Base-by-base conservation (phyloP, 768 basidiomycete genomes). In the Porphyrellus cyaneotinctus region DNA sequence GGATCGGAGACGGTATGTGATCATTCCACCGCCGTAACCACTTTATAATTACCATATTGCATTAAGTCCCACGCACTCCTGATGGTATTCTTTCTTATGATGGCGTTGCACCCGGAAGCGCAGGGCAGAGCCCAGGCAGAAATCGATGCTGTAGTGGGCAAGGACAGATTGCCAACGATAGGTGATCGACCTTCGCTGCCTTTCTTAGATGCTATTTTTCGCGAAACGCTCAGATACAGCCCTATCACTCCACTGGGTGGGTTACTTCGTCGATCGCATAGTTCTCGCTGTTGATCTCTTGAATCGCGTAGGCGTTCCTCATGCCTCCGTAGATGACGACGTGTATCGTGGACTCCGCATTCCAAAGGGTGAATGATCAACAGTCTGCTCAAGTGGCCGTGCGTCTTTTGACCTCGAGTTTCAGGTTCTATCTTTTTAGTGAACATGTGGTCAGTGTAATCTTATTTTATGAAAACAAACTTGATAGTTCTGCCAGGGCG, bases 291-390 rank as follows among this genome's bases (percentile, higher is more conserved):
- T 11, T 17, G n/a, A 42, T 37, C 1, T 1, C 6, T 4, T 30
- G 12, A 35, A 23, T 13, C 33, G 22, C 12, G 2, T 20, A 64
- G 69, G 57, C 4, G n/a, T 71, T 15, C 64, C 71, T 1, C 71
- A 53, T 30, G 33, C 48, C 4, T 28, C 42, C 5, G 36, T 55
- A 15, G 20, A 58, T 4, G 53, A 59, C 42, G 52, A 57, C 32
- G 37, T 55, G n/a, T 66, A 65, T 43, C 26, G 46, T 15, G 67
- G 60, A 14, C 72, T 71, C 51, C 66, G 58, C 43, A 74, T 78
- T 20, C 76, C 75, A 1, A 72, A 74, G 41, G 72, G 67, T 35
- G 53, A 28, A 20, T 43, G 17, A 7, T 6, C 17, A 2, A 7
- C 31, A 12, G 14, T 10, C 6, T 31, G 14, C 6, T n/a, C 11